Percentiles rank a stretch among this genome's conserved stretches.
These are phyloP conservation scores for Chlorophyllum brunneum DNA, from an alignment of 768 basidiomycete species.

Conservation along the genomic window DNA sequence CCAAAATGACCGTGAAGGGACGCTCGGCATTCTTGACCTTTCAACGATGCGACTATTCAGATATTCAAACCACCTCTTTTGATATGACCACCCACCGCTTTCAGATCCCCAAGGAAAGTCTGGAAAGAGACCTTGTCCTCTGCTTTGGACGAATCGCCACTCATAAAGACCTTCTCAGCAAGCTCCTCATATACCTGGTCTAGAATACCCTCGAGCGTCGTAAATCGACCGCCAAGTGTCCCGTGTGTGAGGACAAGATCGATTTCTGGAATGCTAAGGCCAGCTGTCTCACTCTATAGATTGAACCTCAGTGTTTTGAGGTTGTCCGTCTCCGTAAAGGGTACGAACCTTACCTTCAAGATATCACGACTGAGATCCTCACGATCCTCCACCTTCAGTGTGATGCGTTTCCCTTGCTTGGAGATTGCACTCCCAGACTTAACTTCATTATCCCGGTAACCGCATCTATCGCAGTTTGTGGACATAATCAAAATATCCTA, in stretches of 20 bases:
- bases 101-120: conserved; percentile 71
- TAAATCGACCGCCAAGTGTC: conserved; percentile 95
- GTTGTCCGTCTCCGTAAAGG: neutral
- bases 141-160: conserved; percentile 57
- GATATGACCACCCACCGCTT: conserved; percentile 48
- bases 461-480: conserved; percentile 92
- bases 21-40: conserved; percentile 75
- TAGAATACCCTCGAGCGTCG: conserved; percentile 93
- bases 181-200: conserved; percentile 95
- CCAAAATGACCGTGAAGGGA: conserved; percentile 89
- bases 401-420: conserved; percentile 80
- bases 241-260: conserved; percentile 89
- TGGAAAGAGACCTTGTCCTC: conserved; percentile 62
- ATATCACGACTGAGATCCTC: conserved; percentile 94
- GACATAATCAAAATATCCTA: conserved; percentile 98
- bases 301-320: neutral
- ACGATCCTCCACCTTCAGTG: conserved; percentile 83
- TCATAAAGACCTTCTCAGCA: conserved; percentile 77
- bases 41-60: neutral
- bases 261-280: conserved; percentile 89
- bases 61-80: neutral
- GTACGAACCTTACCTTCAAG: conserved; percentile 65
- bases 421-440: conserved; percentile 93
- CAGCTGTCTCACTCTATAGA: conserved; percentile 84
- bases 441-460: conserved; percentile 97